A percentile compares a stretch with the other conserved stretches of the same genome.
phyloP scores from a whole-genome alignment of 371 early-diverging fungal genomes.

The Mortierella polycephala region DNA sequence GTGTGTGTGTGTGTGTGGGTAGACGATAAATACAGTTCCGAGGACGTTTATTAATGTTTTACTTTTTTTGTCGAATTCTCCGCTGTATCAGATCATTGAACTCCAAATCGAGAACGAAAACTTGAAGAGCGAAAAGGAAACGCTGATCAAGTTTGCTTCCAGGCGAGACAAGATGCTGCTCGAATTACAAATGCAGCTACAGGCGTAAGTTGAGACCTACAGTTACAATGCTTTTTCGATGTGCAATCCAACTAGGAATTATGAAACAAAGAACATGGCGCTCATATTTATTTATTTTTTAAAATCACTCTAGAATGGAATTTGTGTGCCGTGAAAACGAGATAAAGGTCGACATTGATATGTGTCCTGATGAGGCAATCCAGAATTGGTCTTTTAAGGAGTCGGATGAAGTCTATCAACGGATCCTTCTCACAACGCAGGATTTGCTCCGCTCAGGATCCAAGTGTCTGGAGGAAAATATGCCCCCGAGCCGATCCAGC shows the following conservation, averaged over 20 bases:
- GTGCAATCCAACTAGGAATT: no score
- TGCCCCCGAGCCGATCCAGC: conserved; percentile 10
- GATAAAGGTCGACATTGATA: conserved; percentile 43
- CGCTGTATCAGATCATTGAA: conserved; percentile 35
- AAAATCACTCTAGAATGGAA: conserved; percentile 22
- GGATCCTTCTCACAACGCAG: conserved; percentile 42
- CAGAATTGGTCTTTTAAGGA: conserved; percentile 51
- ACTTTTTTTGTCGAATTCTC: neutral
- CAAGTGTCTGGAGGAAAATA: conserved; percentile 31
- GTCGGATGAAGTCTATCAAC: conserved; percentile 46
- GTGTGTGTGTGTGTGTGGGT: neutral
- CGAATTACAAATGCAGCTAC: conserved; percentile 37
- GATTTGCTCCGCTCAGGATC: conserved; percentile 43
- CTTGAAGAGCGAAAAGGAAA: conserved; percentile 48
- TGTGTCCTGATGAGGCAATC: conserved; percentile 40
- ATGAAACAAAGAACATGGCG: neutral
- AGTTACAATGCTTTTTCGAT: no score
- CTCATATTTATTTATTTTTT: neutral
- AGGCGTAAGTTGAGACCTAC: conserved; percentile 49
- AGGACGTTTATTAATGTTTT: neutral
- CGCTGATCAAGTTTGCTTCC: conserved; percentile 18
- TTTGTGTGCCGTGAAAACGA: conserved; percentile 48
- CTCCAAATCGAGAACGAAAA: conserved; percentile 51
- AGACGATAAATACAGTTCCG: neutral
- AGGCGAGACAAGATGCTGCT: conserved; percentile 34